A percentile compares a stretch with the other conserved stretches of the same genome.
phyloP scores from a whole-genome alignment of 2,329 filamentous ascomycete species.

The Shiraia sp. region DNA sequence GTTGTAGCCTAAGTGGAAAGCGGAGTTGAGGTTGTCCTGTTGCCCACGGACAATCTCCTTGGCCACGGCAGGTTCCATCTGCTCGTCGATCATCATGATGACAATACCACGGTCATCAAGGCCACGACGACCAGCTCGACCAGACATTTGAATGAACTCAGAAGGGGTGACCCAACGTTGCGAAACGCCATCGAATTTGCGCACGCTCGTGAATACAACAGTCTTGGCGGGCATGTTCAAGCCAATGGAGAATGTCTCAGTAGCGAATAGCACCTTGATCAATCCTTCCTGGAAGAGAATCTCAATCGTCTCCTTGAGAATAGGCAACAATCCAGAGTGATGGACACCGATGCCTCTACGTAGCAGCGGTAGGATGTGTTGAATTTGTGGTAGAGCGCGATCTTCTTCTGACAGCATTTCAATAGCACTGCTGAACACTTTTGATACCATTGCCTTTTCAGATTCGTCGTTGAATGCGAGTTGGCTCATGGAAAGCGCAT shows the following conservation, averaged over 20 bases:
- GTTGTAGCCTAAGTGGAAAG: slow-evolving; percentile 97
- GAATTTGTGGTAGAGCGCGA: slow-evolving; percentile 83
- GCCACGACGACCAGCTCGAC: slow-evolving; percentile 92
- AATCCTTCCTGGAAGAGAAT: slow-evolving; percentile 97
- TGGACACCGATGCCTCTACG: slow-evolving; percentile 94
- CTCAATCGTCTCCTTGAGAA: slow-evolving; percentile 97
- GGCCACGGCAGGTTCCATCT: slow-evolving; percentile 91
- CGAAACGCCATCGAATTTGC: slow-evolving; percentile 86
- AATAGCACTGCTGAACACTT: slow-evolving; percentile 92
- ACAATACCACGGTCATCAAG: slow-evolving; percentile 97
- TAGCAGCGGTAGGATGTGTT: slow-evolving; percentile 84
- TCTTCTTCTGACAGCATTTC: slow-evolving; percentile 92
- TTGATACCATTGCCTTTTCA: slow-evolving; percentile 90
- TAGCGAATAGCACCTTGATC: slow-evolving; percentile 97
- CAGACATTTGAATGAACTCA: slow-evolving; percentile 99
- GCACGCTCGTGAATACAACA: slow-evolving; percentile 96
- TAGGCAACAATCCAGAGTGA: slow-evolving; percentile 92
- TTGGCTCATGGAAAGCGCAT: slow-evolving; percentile 82
- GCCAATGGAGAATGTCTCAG: slow-evolving; percentile 97
- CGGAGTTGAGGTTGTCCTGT: slow-evolving; percentile 95
- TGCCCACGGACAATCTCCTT: slow-evolving; percentile 95
- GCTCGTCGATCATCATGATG: slow-evolving; percentile 99
- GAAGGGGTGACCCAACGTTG: slow-evolving; percentile 87
- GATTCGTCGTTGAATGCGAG: slow-evolving; percentile 95
- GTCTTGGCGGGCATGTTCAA: slow-evolving; percentile 99